Evolutionary conservation across 768 basidiomycete species (phyloP).

Genomic region (Leccinum variicolor): DNA sequence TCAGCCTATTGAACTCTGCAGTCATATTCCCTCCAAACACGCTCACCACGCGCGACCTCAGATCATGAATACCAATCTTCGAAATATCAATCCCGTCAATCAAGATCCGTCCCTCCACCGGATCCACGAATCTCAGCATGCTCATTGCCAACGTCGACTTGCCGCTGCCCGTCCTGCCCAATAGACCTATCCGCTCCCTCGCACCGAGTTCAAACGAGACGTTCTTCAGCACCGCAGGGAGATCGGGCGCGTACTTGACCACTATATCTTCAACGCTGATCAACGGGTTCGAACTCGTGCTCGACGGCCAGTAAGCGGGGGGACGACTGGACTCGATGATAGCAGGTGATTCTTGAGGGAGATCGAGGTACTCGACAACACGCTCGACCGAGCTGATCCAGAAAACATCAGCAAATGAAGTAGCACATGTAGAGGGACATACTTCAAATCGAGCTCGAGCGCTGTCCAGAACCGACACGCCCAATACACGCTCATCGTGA

Average conservation of each 20-base stretch:
- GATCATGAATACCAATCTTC: constrained; percentile 78
- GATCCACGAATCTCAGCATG: constrained; percentile 81
- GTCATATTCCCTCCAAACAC: constrained; percentile 18
- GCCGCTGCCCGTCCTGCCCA: constrained; percentile 81
- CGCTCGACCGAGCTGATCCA: constrained; percentile 77
- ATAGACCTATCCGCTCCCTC: constrained; percentile 71
- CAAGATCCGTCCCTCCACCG: constrained; percentile 66
- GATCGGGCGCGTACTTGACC: constrained; percentile 80
- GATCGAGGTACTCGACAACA: constrained; percentile 84
- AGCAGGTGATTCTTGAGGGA: constrained; percentile 83
- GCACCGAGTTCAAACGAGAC: constrained; percentile 72
- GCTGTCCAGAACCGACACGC: constrained; percentile 48
- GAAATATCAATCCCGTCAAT: constrained; percentile 90
- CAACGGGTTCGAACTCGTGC: constrained; percentile 52
- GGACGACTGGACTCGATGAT: constrained; percentile 70
- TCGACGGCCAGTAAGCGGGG: constrained; percentile 93
- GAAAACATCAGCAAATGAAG: constrained; percentile 1
- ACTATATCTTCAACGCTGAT: constrained; percentile 71
- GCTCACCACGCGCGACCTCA: constrained; percentile 70
- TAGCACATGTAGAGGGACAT: constrained; percentile 24
- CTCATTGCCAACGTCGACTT: constrained; percentile 87
- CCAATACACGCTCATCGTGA: constrained; percentile 52
- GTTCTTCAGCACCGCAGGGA: constrained; percentile 74
- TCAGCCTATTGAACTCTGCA: neutral
- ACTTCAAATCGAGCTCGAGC: constrained; percentile 77